Conservation (phyloP, 2,329 filamentous ascomycete genomes). For the Incumbomyces delicatus region DNA sequence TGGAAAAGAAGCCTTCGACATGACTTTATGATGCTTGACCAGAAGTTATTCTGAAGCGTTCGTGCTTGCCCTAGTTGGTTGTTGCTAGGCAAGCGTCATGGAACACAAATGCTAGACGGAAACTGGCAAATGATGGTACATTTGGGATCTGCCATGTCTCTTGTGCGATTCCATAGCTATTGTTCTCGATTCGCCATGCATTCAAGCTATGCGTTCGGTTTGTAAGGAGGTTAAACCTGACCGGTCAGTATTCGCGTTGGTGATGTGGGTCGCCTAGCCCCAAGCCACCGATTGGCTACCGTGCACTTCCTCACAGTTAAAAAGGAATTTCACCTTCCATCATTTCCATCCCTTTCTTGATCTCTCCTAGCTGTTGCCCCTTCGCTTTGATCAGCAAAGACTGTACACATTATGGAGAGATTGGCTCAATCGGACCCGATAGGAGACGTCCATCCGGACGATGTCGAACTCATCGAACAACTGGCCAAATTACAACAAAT, state of each 20-base stretch:
- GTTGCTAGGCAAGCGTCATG: not conserved
- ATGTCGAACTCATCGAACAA: conserved; percentile 16
- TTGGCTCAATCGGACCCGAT: too few relatives aligned
- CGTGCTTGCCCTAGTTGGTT: not conserved
- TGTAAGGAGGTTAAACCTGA: too few relatives aligned
- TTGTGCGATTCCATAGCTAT: too few relatives aligned
- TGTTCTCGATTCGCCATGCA: too few relatives aligned
- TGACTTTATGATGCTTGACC: not conserved
- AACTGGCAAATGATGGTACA: too few relatives aligned
- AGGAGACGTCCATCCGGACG: conserved; percentile 13
- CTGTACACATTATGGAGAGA: not conserved
- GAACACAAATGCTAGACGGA: not conserved
- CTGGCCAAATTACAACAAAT: conserved; percentile 20
- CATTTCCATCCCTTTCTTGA: not conserved
- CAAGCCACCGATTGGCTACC: too few relatives aligned
- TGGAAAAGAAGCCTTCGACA: not conserved
- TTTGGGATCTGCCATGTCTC: too few relatives aligned
- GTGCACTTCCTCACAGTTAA: too few relatives aligned
- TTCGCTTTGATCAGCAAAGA: not conserved
- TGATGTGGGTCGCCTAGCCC: too few relatives aligned
- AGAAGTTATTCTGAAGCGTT: not conserved
- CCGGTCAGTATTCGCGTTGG: too few relatives aligned
- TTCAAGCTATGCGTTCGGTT: too few relatives aligned
- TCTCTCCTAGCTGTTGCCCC: not conserved
- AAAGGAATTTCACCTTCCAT: not conserved